These are phyloP conservation scores for Tricholoma sp. DNA, from an alignment of 768 basidiomycete genomes.

Conservation along the genomic window DNA sequence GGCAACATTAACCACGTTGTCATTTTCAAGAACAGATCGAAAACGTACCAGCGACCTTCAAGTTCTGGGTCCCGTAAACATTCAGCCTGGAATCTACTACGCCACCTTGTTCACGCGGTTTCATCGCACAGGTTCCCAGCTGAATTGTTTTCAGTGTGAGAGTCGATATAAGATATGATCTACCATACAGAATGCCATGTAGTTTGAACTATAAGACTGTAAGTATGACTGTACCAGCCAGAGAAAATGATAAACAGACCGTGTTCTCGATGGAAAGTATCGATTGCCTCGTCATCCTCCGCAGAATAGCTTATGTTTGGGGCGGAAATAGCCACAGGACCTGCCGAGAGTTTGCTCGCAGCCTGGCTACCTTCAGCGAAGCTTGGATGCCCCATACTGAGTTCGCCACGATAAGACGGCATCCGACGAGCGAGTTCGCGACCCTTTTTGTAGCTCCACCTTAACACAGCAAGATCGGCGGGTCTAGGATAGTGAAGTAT, in stretches of 20 bases:
- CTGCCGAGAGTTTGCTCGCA: conserved; percentile 12
- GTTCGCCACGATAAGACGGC: conserved; percentile 36
- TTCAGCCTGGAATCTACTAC: conserved; percentile 60
- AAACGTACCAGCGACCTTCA: conserved; percentile 52
- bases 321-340: conserved; percentile 27
- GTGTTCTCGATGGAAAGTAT: conserved; percentile 27
- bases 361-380: conserved; percentile 32
- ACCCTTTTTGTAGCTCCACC: conserved; percentile 49
- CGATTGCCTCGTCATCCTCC: conserved; percentile 39
- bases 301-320: conserved; percentile 36
- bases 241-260: conserved; percentile 18
- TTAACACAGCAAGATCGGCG: conserved; percentile 40
- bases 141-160: conserved; percentile 16
- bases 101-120: conserved; percentile 49
- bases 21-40: background rate
- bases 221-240: background rate
- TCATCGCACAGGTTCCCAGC: conserved; percentile 69
- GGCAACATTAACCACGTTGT: background rate
- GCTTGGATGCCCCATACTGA: conserved; percentile 27
- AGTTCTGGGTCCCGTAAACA: conserved; percentile 52
- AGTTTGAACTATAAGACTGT: conserved; percentile 27
- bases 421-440: conserved; percentile 56
- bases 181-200: conserved; percentile 41
- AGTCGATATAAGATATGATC: background rate
- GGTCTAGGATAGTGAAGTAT: conserved; percentile 19